A percentile compares a stretch with the other conserved stretches of the same genome.
These are phyloP conservation scores for Albugo laibachii DNA, from an alignment of 352 stramenopile species.

Conservation along the genomic window DNA sequence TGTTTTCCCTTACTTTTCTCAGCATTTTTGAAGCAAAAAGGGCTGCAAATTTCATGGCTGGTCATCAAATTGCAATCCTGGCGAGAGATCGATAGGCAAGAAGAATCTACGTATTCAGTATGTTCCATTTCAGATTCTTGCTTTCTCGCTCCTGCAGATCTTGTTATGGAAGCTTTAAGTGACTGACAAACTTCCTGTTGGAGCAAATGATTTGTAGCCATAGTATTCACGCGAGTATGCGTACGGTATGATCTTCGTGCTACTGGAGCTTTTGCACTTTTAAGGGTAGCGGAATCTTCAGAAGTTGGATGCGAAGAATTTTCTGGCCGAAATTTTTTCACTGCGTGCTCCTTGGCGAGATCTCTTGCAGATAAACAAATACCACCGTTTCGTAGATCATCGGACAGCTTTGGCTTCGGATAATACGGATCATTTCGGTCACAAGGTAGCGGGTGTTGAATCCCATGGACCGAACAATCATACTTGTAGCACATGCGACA, in stretches of 20 bases:
- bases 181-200: constrained; percentile 21
- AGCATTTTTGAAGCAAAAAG: no score
- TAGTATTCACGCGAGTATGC: constrained; percentile 33
- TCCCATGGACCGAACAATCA: constrained; percentile 80
- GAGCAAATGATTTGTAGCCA: constrained; percentile 32
- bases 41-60: no score
- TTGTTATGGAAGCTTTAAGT: no score
- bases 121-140: no score
- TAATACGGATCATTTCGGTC: constrained; percentile 31
- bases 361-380: constrained; percentile 5
- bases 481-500: constrained; percentile 81
- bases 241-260: constrained; percentile 32
- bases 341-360: not conserved
- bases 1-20: no score
- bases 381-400: constrained; percentile 2
- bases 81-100: no score
- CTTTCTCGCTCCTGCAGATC: no score
- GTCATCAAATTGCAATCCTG: no score
- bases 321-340: constrained; percentile 3
- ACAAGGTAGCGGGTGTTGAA: constrained; percentile 29
- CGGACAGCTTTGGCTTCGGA: constrained; percentile 15
- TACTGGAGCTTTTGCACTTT: not conserved
- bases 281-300: no score
- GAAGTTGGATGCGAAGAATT: not conserved
- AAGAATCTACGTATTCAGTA: no score